These are phyloP conservation scores for Rutstroemia sp. DNA, from an alignment of 2,329 filamentous ascomycete genomes.

Conservation along the genomic window DNA sequence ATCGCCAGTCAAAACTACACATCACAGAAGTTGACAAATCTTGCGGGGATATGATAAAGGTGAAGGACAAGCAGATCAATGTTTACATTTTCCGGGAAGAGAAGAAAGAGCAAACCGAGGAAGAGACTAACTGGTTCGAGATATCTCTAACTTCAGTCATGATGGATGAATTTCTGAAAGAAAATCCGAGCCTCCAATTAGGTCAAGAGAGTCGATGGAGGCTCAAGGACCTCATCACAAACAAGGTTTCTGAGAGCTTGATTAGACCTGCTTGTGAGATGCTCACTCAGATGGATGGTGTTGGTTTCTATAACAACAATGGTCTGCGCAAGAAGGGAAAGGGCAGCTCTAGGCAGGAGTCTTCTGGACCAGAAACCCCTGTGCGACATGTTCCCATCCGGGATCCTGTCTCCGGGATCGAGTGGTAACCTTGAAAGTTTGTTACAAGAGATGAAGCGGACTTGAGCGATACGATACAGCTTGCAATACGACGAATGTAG, in stretches of 20 bases:
- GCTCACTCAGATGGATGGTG: conserved; percentile 21
- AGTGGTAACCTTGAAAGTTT: too few relatives aligned
- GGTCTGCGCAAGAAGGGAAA: background rate
- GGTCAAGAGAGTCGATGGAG: conserved; percentile 19
- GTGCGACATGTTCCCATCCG: background rate
- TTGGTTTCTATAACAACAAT: conserved; percentile 21
- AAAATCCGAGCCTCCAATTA: conserved; percentile 18
- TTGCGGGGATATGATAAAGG: background rate
- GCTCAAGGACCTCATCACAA: conserved; percentile 2
- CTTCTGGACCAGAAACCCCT: background rate
- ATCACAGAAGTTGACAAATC: conserved; percentile 12
- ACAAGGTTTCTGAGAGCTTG: conserved; percentile 8
- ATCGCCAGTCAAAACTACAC: conserved; percentile 11
- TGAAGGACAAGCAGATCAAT: background rate
- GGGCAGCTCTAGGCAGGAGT: background rate
- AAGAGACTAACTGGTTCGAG: conserved; percentile 17
- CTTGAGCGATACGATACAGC: too few relatives aligned
- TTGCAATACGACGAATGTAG: too few relatives aligned
- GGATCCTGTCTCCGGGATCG: too few relatives aligned
- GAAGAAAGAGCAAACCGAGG: background rate
- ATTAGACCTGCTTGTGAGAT: conserved; percentile 15
- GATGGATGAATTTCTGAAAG: conserved; percentile 10
- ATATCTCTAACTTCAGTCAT: conserved; percentile 13
- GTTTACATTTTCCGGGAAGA: conserved; percentile 5
- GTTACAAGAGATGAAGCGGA: too few relatives aligned